phyloP scores from a whole-genome alignment of 352 stramenopile species.

The Albugo candida region DNA sequence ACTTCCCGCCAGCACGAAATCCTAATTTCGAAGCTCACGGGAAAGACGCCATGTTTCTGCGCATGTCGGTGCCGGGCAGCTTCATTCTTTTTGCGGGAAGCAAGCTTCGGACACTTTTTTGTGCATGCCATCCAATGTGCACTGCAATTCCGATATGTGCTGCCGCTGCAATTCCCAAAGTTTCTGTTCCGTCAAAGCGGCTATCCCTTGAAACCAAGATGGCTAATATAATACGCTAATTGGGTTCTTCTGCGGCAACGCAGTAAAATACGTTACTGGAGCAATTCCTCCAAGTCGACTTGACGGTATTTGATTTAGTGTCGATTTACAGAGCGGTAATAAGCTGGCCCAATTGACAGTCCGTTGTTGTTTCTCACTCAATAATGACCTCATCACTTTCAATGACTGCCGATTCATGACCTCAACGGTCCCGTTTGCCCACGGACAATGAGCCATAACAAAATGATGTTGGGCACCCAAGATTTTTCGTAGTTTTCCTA shows the following conservation, averaged over 20 bases:
- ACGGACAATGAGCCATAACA: too few species aligned
- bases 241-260: not conserved
- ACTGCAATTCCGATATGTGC: not conserved
- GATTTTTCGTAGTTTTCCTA: not conserved
- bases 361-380: not conserved
- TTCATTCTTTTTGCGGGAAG: not conserved
- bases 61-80: not conserved
- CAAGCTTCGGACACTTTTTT: not conserved
- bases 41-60: not conserved
- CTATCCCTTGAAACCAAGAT: too few species aligned
- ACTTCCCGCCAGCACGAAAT: slow-evolving; percentile 4
- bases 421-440: too few species aligned
- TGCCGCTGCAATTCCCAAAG: not conserved
- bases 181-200: not conserved
- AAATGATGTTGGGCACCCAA: not conserved
- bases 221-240: too few species aligned
- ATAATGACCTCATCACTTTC: too few species aligned
- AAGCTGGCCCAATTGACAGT: not conserved
- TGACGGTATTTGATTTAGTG: slow-evolving; percentile 8
- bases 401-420: too few species aligned
- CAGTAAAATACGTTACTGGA: slow-evolving; percentile 13
- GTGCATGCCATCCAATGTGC: slow-evolving; percentile 1
- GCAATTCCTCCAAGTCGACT: slow-evolving; percentile 8
- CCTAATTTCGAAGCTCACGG: slow-evolving; percentile 1
- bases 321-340: not conserved